Percentiles rank a stretch among this genome's conserved stretches.
These are phyloP conservation scores for Aspergillus amoenus DNA, from an alignment of 2,329 filamentous ascomycete species.

Conservation along the genomic window DNA sequence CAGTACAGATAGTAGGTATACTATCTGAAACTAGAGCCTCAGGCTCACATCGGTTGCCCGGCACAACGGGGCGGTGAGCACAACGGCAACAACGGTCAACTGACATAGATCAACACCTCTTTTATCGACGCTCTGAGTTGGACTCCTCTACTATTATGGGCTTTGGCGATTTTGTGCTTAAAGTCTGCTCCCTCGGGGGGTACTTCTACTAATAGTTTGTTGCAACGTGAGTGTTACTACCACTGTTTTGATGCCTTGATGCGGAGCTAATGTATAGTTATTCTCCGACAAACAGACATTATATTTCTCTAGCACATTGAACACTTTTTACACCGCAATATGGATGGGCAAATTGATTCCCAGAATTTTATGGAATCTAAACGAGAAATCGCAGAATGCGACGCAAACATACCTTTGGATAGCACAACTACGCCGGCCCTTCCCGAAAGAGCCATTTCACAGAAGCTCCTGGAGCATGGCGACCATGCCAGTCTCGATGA, in stretches of 20 bases:
- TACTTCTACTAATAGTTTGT: background rate
- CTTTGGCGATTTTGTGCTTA: background rate
- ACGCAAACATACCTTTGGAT: background rate
- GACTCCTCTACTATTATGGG: background rate
- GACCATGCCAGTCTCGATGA: slow-evolving; percentile 16
- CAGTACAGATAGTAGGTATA: too few relatives aligned
- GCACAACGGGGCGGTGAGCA: slow-evolving; percentile 17
- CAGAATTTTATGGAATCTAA: background rate
- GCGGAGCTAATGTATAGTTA: background rate
- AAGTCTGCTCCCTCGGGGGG: background rate
- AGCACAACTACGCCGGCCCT: background rate
- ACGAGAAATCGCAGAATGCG: background rate
- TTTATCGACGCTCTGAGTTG: background rate
- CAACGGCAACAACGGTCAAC: slow-evolving; percentile 4
- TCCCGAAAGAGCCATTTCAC: background rate
- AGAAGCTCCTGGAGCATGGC: slow-evolving; percentile 4
- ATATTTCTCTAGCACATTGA: background rate
- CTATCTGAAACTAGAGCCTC: background rate
- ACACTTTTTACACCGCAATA: background rate
- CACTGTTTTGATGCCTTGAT: background rate
- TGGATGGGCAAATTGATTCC: background rate
- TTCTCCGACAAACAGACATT: background rate
- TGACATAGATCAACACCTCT: slow-evolving; percentile 3
- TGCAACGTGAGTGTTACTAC: background rate
- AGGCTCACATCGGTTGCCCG: slow-evolving; percentile 18